Conservation (phyloP, 805 yeast species). For the Starmerella scarabaei region DNA sequence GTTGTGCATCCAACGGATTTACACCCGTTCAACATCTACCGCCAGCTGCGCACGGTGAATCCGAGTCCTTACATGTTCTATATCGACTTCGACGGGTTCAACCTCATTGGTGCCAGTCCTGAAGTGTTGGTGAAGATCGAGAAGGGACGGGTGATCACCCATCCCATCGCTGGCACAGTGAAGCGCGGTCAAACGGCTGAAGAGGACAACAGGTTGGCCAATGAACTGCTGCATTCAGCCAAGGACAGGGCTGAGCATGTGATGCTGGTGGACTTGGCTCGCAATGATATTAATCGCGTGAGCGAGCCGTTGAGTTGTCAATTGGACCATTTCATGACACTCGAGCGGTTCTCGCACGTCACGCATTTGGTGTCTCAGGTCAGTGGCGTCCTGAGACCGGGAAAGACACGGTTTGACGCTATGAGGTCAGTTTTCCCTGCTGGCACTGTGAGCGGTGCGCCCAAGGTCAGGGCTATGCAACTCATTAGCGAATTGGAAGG, state of each 20-base stretch:
- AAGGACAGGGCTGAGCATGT: constrained; percentile 98
- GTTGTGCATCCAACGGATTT: constrained; percentile 88
- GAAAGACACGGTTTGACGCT: constrained; percentile 86
- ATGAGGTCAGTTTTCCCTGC: constrained; percentile 97
- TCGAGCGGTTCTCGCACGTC: constrained; percentile 91
- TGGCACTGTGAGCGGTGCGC: constrained; percentile 98
- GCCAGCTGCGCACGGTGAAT: constrained; percentile 87
- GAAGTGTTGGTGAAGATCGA: constrained; percentile 82
- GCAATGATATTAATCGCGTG: constrained; percentile 92
- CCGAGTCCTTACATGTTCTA: constrained; percentile 96
- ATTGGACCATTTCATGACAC: constrained; percentile 78
- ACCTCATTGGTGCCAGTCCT: constrained; percentile 95
- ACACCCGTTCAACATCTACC: constrained; percentile 93
- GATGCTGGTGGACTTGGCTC: constrained; percentile 94
- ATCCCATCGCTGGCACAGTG: constrained; percentile 97
- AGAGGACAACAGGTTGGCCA: constrained; percentile 80
- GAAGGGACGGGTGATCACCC: constrained; percentile 68
- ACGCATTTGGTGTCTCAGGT: constrained; percentile 94
- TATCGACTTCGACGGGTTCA: constrained; percentile 71
- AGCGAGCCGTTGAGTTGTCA: constrained; percentile 73
- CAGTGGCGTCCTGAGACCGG: constrained; percentile 75
- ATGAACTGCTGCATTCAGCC: constrained; percentile 53
- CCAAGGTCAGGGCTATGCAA: constrained; percentile 95
- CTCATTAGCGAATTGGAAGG: constrained; percentile 76
- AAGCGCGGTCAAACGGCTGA: constrained; percentile 79